Evolutionary conservation across 176 grass and related monocot species (phyloP).

Genomic region (Eleusine coracana): DNA sequence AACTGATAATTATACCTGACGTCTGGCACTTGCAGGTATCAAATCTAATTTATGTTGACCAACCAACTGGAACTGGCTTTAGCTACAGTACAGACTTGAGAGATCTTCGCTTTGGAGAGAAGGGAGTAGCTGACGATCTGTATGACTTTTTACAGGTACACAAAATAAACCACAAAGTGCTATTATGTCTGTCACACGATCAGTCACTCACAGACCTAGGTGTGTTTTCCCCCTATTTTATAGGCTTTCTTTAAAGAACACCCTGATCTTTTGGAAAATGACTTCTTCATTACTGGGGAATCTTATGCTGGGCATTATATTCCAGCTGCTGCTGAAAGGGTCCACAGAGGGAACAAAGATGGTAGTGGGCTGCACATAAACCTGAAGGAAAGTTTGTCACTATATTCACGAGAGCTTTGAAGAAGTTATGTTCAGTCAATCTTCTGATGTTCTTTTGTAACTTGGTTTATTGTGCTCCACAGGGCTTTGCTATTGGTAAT

Average conservation of each 20-base stretch:
- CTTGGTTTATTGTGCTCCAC: not conserved
- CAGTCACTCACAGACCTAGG: not conserved
- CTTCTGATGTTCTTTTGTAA: not conserved
- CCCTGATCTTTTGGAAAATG: not conserved
- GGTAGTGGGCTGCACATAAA: conserved; percentile 7
- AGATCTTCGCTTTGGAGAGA: conserved; percentile 22
- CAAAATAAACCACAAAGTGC: not conserved
- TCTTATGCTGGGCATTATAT: conserved; percentile 5
- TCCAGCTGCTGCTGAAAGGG: conserved; percentile 2
- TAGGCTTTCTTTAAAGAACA: conserved; percentile 19
- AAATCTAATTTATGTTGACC: conserved; percentile 12
- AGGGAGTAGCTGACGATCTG: conserved; percentile 17
- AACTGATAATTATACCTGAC: not conserved
- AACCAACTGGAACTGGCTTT: conserved; percentile 21
- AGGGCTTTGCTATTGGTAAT: conserved; percentile 15
- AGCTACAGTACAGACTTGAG: conserved; percentile 8
- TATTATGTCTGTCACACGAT: not conserved
- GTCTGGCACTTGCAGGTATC: not conserved
- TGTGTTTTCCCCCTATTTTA: not conserved
- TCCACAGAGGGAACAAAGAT: conserved; percentile 1
- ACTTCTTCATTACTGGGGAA: conserved; percentile 9
- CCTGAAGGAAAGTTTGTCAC: not conserved
- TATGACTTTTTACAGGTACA: conserved; percentile 15
- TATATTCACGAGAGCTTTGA: not conserved
- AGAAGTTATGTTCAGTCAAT: not conserved